These are phyloP conservation scores for Metrosideros polymorpha DNA, from an alignment of 441 rosid genomes.

Conservation along the genomic window DNA sequence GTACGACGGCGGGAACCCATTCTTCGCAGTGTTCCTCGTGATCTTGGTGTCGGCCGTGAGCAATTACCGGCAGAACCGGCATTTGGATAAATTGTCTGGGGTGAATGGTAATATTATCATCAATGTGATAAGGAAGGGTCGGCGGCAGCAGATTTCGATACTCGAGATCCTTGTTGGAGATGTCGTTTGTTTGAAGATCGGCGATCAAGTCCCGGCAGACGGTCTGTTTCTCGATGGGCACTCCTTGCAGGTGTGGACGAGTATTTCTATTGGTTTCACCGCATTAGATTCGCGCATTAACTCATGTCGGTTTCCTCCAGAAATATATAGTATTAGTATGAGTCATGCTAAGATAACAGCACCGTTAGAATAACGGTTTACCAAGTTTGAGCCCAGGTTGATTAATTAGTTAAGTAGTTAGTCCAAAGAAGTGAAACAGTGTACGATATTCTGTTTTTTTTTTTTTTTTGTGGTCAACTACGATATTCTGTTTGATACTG, in stretches of 20 bases:
- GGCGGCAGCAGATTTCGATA: neutral
- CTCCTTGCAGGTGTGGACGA: neutral
- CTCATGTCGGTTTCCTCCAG: neutral
- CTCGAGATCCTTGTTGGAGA: neutral
- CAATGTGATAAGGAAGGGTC: neutral
- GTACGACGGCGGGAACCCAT: neutral
- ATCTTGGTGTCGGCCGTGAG: neutral
- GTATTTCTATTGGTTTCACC: neutral
- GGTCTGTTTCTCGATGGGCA: neutral
- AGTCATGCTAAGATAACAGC: no score
- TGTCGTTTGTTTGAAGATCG: neutral
- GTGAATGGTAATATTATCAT: neutral
- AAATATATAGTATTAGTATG: neutral
- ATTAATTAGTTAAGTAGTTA: neutral
- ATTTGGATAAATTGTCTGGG: neutral
- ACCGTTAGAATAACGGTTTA: no score
- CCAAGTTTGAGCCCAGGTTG: neutral
- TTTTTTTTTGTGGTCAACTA: no score
- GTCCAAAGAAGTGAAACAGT: neutral
- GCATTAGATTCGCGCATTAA: neutral
- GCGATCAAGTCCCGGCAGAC: neutral
- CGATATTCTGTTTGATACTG: neutral
- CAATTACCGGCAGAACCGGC: neutral
- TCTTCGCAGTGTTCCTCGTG: neutral
- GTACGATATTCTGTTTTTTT: neutral